These are phyloP conservation scores for Crotalaria pallida DNA, from an alignment of 306 rosid species.

Conservation along the genomic window DNA sequence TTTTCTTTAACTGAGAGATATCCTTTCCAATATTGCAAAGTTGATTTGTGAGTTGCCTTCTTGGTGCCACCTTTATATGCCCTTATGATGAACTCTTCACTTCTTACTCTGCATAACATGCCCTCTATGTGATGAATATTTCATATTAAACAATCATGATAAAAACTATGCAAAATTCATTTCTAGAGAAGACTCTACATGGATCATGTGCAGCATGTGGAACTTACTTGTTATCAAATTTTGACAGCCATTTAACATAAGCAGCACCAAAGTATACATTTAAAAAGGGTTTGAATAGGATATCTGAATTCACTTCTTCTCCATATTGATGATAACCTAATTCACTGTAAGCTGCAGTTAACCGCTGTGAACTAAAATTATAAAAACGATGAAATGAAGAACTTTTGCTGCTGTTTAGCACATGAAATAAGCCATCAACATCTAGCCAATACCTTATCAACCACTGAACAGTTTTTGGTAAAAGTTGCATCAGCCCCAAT, in stretches of 20 bases:
- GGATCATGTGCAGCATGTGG: background rate
- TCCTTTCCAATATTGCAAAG: conserved; percentile 67
- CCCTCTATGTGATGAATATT: conserved; percentile 11
- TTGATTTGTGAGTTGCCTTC: conserved; percentile 78
- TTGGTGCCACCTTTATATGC: conserved; percentile 82
- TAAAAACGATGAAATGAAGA: background rate
- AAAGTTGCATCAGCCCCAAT: conserved; percentile 74
- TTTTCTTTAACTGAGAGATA: conserved; percentile 67
- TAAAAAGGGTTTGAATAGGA: conserved; percentile 56
- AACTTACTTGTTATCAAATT: conserved; percentile 60
- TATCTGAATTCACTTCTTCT: conserved; percentile 29
- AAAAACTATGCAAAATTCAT: background rate
- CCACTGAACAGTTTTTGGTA: conserved; percentile 49
- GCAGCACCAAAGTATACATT: conserved; percentile 80
- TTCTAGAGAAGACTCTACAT: background rate
- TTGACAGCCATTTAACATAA: conserved; percentile 66
- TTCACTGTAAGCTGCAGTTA: conserved; percentile 48
- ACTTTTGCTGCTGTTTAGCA: background rate
- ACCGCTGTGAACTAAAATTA: conserved; percentile 19
- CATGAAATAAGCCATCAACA: conserved; percentile 10
- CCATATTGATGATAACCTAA: conserved; percentile 47
- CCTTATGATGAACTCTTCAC: conserved; percentile 78
- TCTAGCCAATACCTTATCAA: conserved; percentile 48
- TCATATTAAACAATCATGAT: background rate
- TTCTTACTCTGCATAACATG: conserved; percentile 60